phyloP scores from a whole-genome alignment of 2,329 filamentous ascomycete species.

The Clarireedia paspali region DNA sequence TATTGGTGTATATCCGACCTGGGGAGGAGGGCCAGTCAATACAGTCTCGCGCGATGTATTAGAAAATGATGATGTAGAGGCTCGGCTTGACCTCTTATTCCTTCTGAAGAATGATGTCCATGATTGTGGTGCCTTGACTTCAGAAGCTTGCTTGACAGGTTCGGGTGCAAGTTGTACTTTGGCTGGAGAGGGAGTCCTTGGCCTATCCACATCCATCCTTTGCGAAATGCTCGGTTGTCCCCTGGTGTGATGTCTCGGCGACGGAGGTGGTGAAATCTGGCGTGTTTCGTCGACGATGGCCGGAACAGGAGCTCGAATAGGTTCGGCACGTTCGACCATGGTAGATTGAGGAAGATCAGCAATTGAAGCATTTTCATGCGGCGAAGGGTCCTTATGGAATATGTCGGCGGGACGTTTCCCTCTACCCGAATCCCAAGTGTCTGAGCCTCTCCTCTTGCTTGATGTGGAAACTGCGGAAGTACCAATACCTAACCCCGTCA shows the following conservation, averaged over 20 bases:
- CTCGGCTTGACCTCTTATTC: conserved; percentile 43
- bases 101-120: conserved; percentile 69
- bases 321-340: conserved; percentile 20
- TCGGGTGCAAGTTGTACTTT: conserved; percentile 8
- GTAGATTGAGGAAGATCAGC: not conserved
- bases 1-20: conserved; percentile 21
- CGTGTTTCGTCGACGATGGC: conserved; percentile 40
- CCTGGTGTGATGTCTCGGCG: conserved; percentile 36
- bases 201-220: conserved; percentile 35
- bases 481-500: conserved; percentile 48
- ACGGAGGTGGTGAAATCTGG: conserved; percentile 38
- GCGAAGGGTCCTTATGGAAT: conserved; percentile 17
- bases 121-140: conserved; percentile 41
- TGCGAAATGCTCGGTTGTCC: conserved; percentile 43
- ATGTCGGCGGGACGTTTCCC: conserved; percentile 27
- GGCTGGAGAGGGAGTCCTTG: conserved; percentile 38
- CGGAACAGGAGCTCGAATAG: conserved; percentile 40
- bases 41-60: conserved; percentile 90
- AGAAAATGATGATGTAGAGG: conserved; percentile 64
- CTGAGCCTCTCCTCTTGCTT: conserved; percentile 42
- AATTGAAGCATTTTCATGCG: not conserved
- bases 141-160: conserved; percentile 40
- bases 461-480: conserved; percentile 50
- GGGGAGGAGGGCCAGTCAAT: conserved; percentile 30
- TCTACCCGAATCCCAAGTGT: conserved; percentile 29